phyloP scores from a whole-genome alignment of 352 stramenopile species.

The Thalassiosira ordinaria region DNA sequence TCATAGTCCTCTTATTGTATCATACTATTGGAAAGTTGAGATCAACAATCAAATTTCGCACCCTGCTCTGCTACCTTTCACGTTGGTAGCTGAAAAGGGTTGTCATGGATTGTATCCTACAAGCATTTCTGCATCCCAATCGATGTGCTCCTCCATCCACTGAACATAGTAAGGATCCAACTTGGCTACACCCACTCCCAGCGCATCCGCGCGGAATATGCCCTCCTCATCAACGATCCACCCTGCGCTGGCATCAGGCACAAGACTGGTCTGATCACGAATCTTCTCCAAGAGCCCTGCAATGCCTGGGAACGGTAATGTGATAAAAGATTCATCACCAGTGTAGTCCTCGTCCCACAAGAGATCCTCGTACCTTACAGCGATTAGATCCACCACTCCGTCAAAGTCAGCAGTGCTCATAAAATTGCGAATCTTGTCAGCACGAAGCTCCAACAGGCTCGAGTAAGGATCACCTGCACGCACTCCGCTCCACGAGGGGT shows the following conservation, averaged over 20 bases:
- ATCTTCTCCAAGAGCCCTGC: slow-evolving; percentile 56
- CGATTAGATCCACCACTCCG: slow-evolving; percentile 44
- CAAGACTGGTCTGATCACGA: slow-evolving; percentile 42
- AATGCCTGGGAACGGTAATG: slow-evolving; percentile 48
- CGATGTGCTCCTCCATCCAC: slow-evolving; percentile 56
- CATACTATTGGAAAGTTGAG: no score
- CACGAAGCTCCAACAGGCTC: slow-evolving; percentile 48
- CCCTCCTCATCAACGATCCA: slow-evolving; percentile 50
- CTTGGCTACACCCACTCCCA: slow-evolving; percentile 28
- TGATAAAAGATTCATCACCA: slow-evolving; percentile 30
- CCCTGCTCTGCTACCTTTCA: no score
- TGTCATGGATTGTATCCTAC: slow-evolving; percentile 47
- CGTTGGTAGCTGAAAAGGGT: no score
- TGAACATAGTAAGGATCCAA: slow-evolving; percentile 53
- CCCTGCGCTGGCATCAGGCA: slow-evolving; percentile 41
- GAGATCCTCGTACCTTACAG: slow-evolving; percentile 60
- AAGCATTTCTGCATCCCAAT: slow-evolving; percentile 57
- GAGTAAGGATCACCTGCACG: slow-evolving; percentile 35
- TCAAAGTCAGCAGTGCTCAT: slow-evolving; percentile 39
- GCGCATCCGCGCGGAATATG: slow-evolving; percentile 30
- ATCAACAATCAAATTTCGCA: no score
- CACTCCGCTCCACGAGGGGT: slow-evolving; percentile 6
- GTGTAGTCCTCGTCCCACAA: slow-evolving; percentile 42
- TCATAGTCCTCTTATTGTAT: no score
- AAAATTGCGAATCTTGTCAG: slow-evolving; percentile 62